Evolutionary conservation across 805 yeast genomes (phyloP).

Genomic region (Saturnispora zaruensis): DNA sequence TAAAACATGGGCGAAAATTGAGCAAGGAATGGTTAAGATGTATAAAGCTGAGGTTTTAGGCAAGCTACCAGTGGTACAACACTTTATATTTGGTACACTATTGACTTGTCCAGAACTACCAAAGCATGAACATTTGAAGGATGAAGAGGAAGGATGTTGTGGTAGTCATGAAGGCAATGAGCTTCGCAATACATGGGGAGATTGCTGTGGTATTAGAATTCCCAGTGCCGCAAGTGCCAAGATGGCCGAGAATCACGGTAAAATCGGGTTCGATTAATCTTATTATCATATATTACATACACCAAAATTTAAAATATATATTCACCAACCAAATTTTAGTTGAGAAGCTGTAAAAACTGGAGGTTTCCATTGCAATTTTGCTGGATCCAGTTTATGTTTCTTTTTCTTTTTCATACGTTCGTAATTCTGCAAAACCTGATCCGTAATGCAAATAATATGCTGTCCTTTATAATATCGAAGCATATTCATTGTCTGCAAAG

Average conservation of each 20-base stretch:
- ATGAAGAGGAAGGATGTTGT: conserved; percentile 17
- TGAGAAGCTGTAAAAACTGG: conserved; percentile 96
- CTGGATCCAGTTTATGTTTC: conserved; percentile 68
- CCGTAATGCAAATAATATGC: conserved; percentile 80
- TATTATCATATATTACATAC: not conserved
- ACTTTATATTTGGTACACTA: conserved; percentile 73
- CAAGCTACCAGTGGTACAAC: conserved; percentile 90
- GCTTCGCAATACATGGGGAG: conserved; percentile 69
- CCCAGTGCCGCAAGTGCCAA: conserved; percentile 95
- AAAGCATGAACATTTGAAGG: conserved; percentile 20
- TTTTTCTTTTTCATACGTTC: conserved; percentile 58
- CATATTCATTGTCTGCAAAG: conserved; percentile 85
- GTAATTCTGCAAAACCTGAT: conserved; percentile 68
- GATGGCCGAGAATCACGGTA: conserved; percentile 37
- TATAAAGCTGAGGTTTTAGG: conserved; percentile 86
- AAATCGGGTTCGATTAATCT: conserved; percentile 58
- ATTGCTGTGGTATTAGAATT: conserved; percentile 93
- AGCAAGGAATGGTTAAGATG: conserved; percentile 94
- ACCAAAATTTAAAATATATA: not conserved
- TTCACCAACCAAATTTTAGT: conserved; percentile 87
- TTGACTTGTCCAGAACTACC: conserved; percentile 69
- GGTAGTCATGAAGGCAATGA: conserved; percentile 11
- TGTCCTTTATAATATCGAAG: conserved; percentile 91
- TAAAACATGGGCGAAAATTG: conserved; percentile 81
- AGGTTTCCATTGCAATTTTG: conserved; percentile 79